Evolutionary conservation across 805 yeast genomes (phyloP).

Genomic region (Naumovozyma castellii): DNA sequence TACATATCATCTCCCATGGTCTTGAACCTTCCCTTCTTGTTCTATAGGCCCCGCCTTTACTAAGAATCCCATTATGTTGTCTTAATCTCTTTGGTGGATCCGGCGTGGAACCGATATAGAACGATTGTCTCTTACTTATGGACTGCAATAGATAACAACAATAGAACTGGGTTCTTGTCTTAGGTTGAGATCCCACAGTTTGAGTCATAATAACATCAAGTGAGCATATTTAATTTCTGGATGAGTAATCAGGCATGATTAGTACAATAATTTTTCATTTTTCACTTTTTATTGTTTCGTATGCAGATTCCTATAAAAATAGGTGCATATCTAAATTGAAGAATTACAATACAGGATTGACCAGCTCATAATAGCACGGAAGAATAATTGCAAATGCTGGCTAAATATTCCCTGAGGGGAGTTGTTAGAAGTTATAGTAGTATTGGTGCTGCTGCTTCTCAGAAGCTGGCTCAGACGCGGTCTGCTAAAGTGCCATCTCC

Average conservation of each 20-base stretch:
- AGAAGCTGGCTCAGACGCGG: constrained; percentile 9
- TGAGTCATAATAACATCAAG: neutral
- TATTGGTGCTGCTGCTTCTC: constrained; percentile 9
- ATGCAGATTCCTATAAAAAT: too few relatives aligned
- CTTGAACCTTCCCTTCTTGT: constrained; percentile 49
- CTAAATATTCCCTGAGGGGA: neutral
- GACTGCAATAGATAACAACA: constrained; percentile 67
- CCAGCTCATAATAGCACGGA: too few relatives aligned
- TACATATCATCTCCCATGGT: constrained; percentile 64
- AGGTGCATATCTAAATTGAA: neutral
- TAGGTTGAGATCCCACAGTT: neutral
- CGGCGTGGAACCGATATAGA: constrained; percentile 78
- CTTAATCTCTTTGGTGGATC: constrained; percentile 58
- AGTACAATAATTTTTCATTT: neutral
- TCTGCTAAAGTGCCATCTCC: constrained; percentile 38
- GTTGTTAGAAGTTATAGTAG: neutral
- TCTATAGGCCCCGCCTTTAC: constrained; percentile 56
- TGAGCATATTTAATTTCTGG: neutral
- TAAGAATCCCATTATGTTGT: constrained; percentile 69
- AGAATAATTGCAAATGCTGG: neutral
- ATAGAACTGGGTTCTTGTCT: constrained; percentile 34
- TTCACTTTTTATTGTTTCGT: too few relatives aligned
- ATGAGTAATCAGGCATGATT: neutral
- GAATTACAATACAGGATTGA: too few relatives aligned
- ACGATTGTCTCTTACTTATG: constrained; percentile 43